Conservation (phyloP, 73 alveolate genomes). For the Symbiodinium pilosum region DNA sequence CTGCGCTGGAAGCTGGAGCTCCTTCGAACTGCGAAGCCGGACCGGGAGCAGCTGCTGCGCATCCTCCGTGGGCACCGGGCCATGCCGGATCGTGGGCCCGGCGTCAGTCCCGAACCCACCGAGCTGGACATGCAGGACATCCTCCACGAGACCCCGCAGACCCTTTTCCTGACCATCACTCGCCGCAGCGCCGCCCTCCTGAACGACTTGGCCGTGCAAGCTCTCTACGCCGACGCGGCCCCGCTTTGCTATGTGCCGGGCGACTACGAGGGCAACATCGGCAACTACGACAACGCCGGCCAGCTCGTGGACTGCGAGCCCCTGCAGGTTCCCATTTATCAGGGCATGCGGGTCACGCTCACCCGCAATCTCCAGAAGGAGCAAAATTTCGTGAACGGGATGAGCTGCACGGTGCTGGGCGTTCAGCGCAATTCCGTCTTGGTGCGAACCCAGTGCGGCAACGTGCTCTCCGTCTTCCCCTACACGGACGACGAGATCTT, state of each 20-base stretch:
- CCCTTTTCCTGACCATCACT: not conserved
- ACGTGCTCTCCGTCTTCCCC: not conserved
- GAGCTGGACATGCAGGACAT: not conserved
- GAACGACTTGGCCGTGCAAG: not conserved
- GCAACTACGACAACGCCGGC: not conserved
- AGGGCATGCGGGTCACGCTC: not conserved
- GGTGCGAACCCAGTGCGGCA: not conserved
- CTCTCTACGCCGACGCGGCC: not conserved
- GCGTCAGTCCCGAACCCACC: not conserved
- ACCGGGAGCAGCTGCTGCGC: not conserved
- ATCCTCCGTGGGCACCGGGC: slow-evolving; percentile 19
- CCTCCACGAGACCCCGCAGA: not conserved
- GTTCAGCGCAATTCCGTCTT: not conserved
- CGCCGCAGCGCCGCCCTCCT: not conserved
- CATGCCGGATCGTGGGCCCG: slow-evolving; percentile 18
- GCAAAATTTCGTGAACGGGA: not conserved
- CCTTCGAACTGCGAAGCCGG: slow-evolving; percentile 14
- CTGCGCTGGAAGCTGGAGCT: slow-evolving; percentile 32
- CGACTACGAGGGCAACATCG: not conserved
- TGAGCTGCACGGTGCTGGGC: slow-evolving; percentile 7
- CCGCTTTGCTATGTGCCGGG: not conserved
- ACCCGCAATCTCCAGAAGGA: not conserved
- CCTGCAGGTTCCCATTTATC: not conserved
- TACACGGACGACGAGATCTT: not conserved
- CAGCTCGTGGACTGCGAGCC: not conserved